Base-by-base conservation (phyloP, 495 filamentous ascomycete genomes). In the Parachaetomium inaequale region DNA sequence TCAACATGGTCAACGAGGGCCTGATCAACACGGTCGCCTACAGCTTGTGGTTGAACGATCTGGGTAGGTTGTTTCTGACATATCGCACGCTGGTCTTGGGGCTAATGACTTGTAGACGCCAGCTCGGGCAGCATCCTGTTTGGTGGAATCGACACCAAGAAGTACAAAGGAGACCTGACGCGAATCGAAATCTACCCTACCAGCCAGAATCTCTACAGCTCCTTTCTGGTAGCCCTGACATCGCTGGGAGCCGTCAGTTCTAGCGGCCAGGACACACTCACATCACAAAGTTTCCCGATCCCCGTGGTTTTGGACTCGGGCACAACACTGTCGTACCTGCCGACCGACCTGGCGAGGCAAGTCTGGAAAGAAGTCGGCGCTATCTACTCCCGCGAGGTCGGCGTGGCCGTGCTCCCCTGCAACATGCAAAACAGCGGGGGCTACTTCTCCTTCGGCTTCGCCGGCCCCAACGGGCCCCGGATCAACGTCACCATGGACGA, bases 271-370 rank as follows among this genome's bases (percentile, higher is more conserved):
- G 79, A 85, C 66, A 70, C 71, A 2, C 72, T 86, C 40, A 81
- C 76, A 2, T 80, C 85, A 0, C 71, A 69, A 3, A 74, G 78
- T 26, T 81, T 87, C 42, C 84, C 82, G 11, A 66, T 89, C 21
- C 80, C 85, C 7, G 91, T 89, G 1, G 79, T 97, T 0, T 84
- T 98, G 45, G 94, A 98, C 68, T 95, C 93, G 8, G 94, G 94
- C 59, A 92, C 87, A 45, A 95, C 88, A 15, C 81, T 96, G 32
- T 91, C 87, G 32, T 95, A 94, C 69, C 82, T 98, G 7, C 92
- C 95, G 0, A 80, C 89, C 43, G 74, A 85, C 51, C 64, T 96
- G 47, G 85, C 83, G 7, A 60, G 77, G n/a, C 72, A 79, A 21
- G 77, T 96, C 21, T 92, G 86, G 75, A 72, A 82, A n/a, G 84